Evolutionary conservation across 2,329 filamentous ascomycete species (phyloP), one percentile per base, ranked within the genome.

Genomic region (Sclerotinia trifoliorum): DNA sequence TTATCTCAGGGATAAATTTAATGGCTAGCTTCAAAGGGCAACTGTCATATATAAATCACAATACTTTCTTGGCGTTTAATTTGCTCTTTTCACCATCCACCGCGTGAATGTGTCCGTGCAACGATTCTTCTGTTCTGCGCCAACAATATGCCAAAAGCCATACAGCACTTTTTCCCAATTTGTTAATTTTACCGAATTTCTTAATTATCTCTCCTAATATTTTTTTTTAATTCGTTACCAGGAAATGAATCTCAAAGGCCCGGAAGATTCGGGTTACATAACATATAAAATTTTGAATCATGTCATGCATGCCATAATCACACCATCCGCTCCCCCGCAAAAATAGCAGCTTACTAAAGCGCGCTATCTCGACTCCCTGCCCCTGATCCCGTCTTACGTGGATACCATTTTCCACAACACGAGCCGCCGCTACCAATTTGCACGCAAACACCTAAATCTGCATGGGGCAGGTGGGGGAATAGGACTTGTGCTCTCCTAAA

Each of bases 301-400:
- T 39, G 1, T n/a, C 24, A 52, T 49, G 32, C 54, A 49, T 6
- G n/a, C 32, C 26, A 66, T 29, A 60, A 62, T 58, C 64, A 42
- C 19, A 65, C 13, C 15, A 60, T 42, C 65, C 46, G 29, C 26
- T 39, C 21, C 60, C 58, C 60, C 60, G 46, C 60, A 26, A 63
- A 56, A n/a, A 35, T 17, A 42, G 49, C 51, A 26, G 46, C 32
- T 63, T 26, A 39, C 13, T n/a, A 24, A 11, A 17, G 58, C 46
- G 46, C 60, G 17, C 42, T 46, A 57, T n/a, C 21, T 11, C 32
- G 35, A 39, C 15, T 1, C 10, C 32, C 26, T 21, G 19, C 17
- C 39, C 11, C 39, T 3, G 3, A 11, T 13, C 39, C 39, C 21
- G 32, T 57, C 29, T 56, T 19, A 56, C 32, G 13, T 19, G 21